Evolutionary conservation across 495 filamentous ascomycete genomes (phyloP).

Genomic region (Clohesyomyces aquaticus): DNA sequence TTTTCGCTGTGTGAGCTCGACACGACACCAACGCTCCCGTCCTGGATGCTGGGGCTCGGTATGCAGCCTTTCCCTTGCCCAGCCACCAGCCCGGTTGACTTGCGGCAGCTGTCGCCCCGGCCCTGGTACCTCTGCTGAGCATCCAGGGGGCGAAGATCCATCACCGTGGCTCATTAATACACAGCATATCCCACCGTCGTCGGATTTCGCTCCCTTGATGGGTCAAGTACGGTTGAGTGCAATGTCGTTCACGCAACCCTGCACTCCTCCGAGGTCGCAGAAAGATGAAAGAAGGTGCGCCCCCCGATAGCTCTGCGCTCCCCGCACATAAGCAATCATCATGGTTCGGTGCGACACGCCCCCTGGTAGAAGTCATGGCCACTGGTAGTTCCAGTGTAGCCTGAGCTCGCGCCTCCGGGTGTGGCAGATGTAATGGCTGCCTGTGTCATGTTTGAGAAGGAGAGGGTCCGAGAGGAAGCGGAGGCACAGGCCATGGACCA

Average conservation of each 20-base stretch:
- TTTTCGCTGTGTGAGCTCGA: constrained; percentile 8
- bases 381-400: not conserved
- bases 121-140: constrained; percentile 10
- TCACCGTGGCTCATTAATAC: constrained; percentile 22
- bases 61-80: constrained; percentile 20
- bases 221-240: not conserved
- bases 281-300: not conserved
- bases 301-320: constrained; percentile 25
- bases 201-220: constrained; percentile 19
- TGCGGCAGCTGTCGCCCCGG: constrained; percentile 30
- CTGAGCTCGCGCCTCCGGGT: constrained; percentile 25
- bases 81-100: constrained; percentile 35
- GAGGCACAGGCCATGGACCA: not conserved
- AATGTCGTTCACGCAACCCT: constrained; percentile 22
- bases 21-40: constrained; percentile 13
- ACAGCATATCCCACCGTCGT: constrained; percentile 20
- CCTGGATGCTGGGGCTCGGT: constrained; percentile 22
- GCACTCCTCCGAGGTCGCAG: constrained; percentile 20
- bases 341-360: constrained; percentile 20
- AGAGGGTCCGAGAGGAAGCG: not conserved
- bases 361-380: constrained; percentile 15
- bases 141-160: constrained; percentile 3
- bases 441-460: constrained; percentile 15
- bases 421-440: constrained; percentile 29
- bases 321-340: constrained; percentile 15